Evolutionary conservation across 2,329 filamentous ascomycete genomes (phyloP).

Genomic region (Ophiocordyceps camponoti-leonardi): DNA sequence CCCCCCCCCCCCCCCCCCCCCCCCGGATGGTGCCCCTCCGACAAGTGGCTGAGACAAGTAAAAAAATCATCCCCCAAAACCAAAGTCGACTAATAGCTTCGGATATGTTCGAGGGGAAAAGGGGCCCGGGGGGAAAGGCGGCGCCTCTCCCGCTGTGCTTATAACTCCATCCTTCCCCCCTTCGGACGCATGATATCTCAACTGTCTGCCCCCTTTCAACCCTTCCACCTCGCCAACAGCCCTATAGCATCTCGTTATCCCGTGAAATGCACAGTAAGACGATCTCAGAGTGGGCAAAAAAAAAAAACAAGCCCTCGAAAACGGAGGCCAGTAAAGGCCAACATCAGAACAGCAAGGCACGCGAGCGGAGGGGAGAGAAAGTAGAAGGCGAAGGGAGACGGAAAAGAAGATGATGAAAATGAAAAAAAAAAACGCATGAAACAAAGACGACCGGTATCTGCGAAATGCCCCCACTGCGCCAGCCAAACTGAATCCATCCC

Average conservation of each 20-base stretch:
- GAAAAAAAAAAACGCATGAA: neutral
- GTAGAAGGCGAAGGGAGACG: neutral
- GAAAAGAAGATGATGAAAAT: no score
- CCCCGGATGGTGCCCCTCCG: no score
- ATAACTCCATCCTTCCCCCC: no score
- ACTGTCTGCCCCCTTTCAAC: neutral
- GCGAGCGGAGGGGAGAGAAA: neutral
- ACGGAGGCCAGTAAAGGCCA: neutral
- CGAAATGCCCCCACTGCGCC: slow-evolving; percentile 1
- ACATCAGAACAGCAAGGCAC: neutral
- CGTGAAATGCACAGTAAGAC: no score
- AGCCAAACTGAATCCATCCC: neutral
- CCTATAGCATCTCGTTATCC: no score
- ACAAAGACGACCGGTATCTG: neutral
- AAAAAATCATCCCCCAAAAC: neutral
- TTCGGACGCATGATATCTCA: no score
- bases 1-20: no score
- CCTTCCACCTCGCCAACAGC: neutral
- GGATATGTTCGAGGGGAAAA: neutral
- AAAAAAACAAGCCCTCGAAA: neutral
- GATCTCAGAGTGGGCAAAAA: no score
- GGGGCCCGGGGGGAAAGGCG: neutral
- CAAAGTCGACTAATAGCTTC: neutral
- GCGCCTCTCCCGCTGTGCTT: neutral
- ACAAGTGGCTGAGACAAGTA: neutral